Conservation (phyloP, 1,284 basidiomycete species). For the Coniferiporia sulphurascens region DNA sequence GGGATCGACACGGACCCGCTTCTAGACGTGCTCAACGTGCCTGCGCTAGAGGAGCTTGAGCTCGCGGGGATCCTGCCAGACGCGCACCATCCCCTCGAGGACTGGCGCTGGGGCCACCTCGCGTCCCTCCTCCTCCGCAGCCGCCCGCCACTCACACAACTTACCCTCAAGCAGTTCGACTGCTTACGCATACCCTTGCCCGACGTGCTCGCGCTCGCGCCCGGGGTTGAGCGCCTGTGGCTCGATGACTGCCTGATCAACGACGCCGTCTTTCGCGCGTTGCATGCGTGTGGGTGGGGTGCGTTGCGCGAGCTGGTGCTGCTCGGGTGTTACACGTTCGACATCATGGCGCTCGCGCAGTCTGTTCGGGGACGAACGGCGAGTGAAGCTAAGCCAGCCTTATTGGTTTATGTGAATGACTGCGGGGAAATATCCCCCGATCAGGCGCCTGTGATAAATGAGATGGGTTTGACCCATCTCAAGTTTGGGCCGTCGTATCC, state of each 20-base stretch:
- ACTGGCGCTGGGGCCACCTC: slow-evolving; percentile 11
- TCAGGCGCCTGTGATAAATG: background rate
- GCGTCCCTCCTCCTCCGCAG: slow-evolving; percentile 1
- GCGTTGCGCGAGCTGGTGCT: background rate
- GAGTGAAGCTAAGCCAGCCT: too few relatives aligned
- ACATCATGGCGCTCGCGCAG: slow-evolving; percentile 2
- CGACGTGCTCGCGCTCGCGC: background rate
- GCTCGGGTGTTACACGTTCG: slow-evolving; percentile 7
- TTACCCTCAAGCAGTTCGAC: slow-evolving; percentile 15
- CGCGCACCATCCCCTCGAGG: background rate
- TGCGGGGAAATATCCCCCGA: background rate
- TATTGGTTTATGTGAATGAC: background rate
- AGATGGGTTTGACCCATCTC: background rate
- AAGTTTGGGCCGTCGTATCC: background rate
- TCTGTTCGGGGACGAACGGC: background rate
- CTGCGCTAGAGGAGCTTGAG: slow-evolving; percentile 13
- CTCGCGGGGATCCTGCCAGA: slow-evolving; percentile 8
- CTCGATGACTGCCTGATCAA: slow-evolving; percentile 15
- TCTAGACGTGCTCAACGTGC: slow-evolving; percentile 8
- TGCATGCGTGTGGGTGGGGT: background rate
- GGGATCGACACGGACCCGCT: slow-evolving; percentile 11
- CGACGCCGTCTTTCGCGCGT: slow-evolving; percentile 9
- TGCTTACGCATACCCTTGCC: slow-evolving; percentile 10
- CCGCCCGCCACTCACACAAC: slow-evolving; percentile 2
- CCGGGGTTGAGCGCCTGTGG: slow-evolving; percentile 13